Evolutionary conservation across 805 yeast genomes (phyloP).

Genomic region (Alloascoidea africana): DNA sequence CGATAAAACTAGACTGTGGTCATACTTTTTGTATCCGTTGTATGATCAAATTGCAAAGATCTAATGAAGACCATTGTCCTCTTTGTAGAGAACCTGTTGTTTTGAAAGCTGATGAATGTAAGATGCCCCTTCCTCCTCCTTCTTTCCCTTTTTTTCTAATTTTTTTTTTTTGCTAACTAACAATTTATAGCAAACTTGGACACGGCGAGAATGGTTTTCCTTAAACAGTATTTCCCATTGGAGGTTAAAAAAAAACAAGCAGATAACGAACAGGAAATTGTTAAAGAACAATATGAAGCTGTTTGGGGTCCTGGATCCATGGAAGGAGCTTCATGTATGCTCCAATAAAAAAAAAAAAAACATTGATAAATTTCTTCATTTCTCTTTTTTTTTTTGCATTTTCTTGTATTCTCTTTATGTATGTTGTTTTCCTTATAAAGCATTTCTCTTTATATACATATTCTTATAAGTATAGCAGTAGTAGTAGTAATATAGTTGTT

Average conservation of each 20-base stretch:
- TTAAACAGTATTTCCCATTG: constrained; percentile 47
- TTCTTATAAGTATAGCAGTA: background rate
- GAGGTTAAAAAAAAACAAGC: constrained; percentile 49
- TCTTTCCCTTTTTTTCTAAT: too few species aligned
- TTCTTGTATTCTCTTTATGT: too few species aligned
- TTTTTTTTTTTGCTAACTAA: too few species aligned
- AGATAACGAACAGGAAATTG: constrained; percentile 33
- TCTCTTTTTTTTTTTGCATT: background rate
- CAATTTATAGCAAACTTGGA: constrained; percentile 51
- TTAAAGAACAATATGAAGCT: constrained; percentile 25
- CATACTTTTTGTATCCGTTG: constrained; percentile 67
- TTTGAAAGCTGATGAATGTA: constrained; percentile 40
- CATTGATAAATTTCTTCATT: background rate
- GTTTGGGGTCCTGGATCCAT: background rate
- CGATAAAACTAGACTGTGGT: constrained; percentile 45
- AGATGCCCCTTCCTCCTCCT: too few species aligned
- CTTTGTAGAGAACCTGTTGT: constrained; percentile 42
- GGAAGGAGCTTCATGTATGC: too few species aligned
- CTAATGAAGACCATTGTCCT: constrained; percentile 47
- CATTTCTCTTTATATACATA: too few species aligned
- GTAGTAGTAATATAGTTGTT: background rate
- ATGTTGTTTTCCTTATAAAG: too few species aligned
- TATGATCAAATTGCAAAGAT: constrained; percentile 49
- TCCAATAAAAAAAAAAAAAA: background rate
- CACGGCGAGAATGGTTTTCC: constrained; percentile 29